Base-by-base conservation (phyloP, 768 basidiomycete species). In the Boletus subcaerulescens region DNA sequence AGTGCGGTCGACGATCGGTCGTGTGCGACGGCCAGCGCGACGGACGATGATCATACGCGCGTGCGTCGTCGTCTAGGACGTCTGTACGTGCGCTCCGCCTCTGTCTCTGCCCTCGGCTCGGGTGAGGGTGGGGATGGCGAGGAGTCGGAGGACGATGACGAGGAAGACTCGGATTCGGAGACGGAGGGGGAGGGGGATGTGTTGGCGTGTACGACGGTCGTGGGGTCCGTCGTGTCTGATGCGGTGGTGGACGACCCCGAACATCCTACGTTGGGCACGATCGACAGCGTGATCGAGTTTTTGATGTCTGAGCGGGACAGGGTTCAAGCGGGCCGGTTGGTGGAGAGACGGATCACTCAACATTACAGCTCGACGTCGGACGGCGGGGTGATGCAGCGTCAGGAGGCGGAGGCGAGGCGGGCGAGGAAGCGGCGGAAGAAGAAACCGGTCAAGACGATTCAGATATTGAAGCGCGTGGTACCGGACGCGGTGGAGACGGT, bases 231-330 rank as follows among this genome's bases (percentile, higher is more conserved):
- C 39, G 60, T 43, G 13, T 65, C 61, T 0, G 67, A 65, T 38
- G 64, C 35, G 24, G 22, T 15, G 1, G 46, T 61, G 33, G 42
- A 54, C 45, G 75, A 76, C 20, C 48, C 65, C 15, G 74, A 73
- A 26, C 76, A 81, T 44, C 89, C 90, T 0, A 89, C 86, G 3
- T 71, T 92, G 14, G 90, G 90, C 0, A 80, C 81, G 49, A 77
- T 92, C 15, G 87, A 87, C 54, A 83, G 84, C 55, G 87, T 86
- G 0, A 76, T 92, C 14, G 81, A 80, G n/a, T 92, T 90, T 56
- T 77, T 91, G 47, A 86, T 85, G 41, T 82, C 81, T 11, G 89
- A 91, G 66, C 77, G 87, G 51, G 82, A 81, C 35, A 76, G 78
- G 57, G 76, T 82, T 58, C 78, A 75, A 42, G 85, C 83, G 8